Evolutionary conservation across 371 early-diverging fungal genomes (phyloP).

Genomic region (Chytridium lagenaria): DNA sequence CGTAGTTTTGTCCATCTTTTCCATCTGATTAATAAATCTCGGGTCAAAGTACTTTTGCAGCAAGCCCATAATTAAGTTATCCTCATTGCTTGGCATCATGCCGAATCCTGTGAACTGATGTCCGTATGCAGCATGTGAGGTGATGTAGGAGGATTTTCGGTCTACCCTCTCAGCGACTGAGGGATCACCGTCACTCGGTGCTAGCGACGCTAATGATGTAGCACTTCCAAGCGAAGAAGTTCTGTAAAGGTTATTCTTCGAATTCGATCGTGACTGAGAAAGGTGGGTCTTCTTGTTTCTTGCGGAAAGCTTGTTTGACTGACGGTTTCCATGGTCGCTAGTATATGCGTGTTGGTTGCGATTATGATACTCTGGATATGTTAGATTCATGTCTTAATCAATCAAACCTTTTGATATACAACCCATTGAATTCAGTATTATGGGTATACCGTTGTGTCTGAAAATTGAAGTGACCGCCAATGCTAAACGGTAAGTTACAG

Average conservation of each 20-base stretch:
- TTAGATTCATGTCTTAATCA: neutral
- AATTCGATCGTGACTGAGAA: slow-evolving; percentile 16
- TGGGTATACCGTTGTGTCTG: slow-evolving; percentile 32
- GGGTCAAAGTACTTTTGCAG: slow-evolving; percentile 49
- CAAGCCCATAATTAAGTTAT: slow-evolving; percentile 35
- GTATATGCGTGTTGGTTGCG: neutral
- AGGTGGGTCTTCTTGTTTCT: slow-evolving; percentile 2
- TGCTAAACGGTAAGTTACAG: slow-evolving; percentile 6
- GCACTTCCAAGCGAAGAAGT: slow-evolving; percentile 17
- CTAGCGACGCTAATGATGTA: slow-evolving; percentile 3
- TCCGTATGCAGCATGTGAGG: neutral
- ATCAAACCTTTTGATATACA: slow-evolving; percentile 26
- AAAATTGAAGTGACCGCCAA: slow-evolving; percentile 20
- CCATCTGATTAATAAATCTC: slow-evolving; percentile 44
- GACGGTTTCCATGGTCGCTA: slow-evolving; percentile 2
- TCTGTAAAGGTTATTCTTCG: slow-evolving; percentile 20
- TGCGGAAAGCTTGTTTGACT: neutral
- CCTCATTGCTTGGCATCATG: neutral
- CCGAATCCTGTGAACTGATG: neutral
- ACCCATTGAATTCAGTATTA: slow-evolving; percentile 27
- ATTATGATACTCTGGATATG: slow-evolving; percentile 8
- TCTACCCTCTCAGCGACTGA: neutral
- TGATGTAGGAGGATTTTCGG: slow-evolving; percentile 8
- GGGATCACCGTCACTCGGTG: slow-evolving; percentile 2
- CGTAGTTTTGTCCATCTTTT: slow-evolving; percentile 48